Percentiles rank a stretch among this genome's conserved stretches.
These are phyloP conservation scores for Brettanomyces anomalus DNA, from an alignment of 805 yeast genomes.

Conservation along the genomic window DNA sequence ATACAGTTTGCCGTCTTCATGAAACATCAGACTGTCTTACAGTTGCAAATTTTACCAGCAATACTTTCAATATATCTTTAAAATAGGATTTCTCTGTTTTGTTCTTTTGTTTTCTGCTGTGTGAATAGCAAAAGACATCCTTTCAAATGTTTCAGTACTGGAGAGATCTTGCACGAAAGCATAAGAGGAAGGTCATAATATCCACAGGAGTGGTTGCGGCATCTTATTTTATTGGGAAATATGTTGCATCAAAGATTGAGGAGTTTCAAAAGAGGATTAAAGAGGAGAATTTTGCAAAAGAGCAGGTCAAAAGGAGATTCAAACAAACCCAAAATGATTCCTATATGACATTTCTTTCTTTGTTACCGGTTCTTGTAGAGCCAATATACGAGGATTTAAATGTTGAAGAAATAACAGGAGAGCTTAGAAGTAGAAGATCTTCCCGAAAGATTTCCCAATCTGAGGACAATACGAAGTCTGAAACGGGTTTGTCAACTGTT, in stretches of 20 bases:
- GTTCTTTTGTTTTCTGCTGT: no score
- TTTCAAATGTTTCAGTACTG: constrained; percentile 24
- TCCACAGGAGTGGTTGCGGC: constrained; percentile 37
- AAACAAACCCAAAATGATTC: constrained; percentile 91
- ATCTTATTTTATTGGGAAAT: constrained; percentile 34
- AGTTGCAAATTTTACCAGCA: no score
- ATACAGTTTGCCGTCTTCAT: no score
- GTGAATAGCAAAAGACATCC: no score
- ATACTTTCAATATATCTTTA: no score
- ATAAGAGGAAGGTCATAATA: constrained; percentile 34
- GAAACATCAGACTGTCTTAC: no score
- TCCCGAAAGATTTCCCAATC: constrained; percentile 26
- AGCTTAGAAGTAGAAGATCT: constrained; percentile 45
- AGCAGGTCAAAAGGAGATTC: constrained; percentile 71
- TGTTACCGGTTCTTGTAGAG: constrained; percentile 65
- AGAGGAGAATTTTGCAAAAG: constrained; percentile 52
- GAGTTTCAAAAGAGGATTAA: constrained; percentile 43
- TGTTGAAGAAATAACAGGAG: constrained; percentile 65
- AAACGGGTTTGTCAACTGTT: constrained; percentile 2
- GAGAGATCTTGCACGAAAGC: constrained; percentile 32
- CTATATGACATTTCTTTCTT: constrained; percentile 69
- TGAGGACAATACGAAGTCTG: constrained; percentile 16
- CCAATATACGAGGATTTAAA: constrained; percentile 56
- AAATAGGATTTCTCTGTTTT: no score
- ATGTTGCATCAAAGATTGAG: constrained; percentile 33